phyloP scores from a whole-genome alignment of 2,329 filamentous ascomycete species.

The Fusarium guadeloupense region DNA sequence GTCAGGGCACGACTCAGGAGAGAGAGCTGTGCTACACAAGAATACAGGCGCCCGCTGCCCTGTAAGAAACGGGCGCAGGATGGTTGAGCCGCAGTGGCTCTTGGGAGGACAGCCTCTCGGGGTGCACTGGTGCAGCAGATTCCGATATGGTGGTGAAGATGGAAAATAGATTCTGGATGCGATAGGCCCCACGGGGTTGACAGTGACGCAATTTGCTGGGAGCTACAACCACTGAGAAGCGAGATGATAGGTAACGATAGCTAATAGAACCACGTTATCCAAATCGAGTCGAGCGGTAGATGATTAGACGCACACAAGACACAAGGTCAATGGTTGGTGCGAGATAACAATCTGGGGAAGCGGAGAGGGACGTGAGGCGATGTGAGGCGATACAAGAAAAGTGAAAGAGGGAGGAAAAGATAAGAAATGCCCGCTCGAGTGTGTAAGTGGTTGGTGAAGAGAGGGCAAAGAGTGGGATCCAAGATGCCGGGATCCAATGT shows the following conservation, averaged over 20 bases:
- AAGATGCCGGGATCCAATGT: slow-evolving; percentile 41
- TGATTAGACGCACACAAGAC: slow-evolving; percentile 25
- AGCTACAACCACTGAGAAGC: slow-evolving; percentile 42
- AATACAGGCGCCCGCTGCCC: slow-evolving; percentile 42
- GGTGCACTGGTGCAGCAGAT: slow-evolving; percentile 20
- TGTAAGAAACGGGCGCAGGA: slow-evolving; percentile 39
- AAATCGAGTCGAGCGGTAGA: slow-evolving; percentile 32
- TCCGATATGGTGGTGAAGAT: slow-evolving; percentile 26
- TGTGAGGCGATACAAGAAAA: slow-evolving; percentile 19
- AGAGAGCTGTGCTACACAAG: slow-evolving; percentile 27
- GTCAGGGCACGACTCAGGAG: slow-evolving; percentile 28
- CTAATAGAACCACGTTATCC: slow-evolving; percentile 46
- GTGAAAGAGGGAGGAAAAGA: slow-evolving; percentile 35
- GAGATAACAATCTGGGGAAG: slow-evolving; percentile 47
- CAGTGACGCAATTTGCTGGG: slow-evolving; percentile 43
- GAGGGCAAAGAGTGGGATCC: slow-evolving; percentile 42
- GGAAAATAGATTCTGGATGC: slow-evolving; percentile 12
- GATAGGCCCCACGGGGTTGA: slow-evolving; percentile 41
- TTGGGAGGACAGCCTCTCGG: slow-evolving; percentile 25
- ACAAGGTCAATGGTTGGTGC: slow-evolving; percentile 40
- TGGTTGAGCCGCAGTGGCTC: slow-evolving; percentile 41
- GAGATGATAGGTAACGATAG: slow-evolving; percentile 37
- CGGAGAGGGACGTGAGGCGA: slow-evolving; percentile 33
- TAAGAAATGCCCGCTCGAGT: slow-evolving; percentile 37
- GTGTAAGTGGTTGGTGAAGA: slow-evolving; percentile 42